These are phyloP conservation scores for Linanthus parryae DNA, from an alignment of 148 eudicot genomes.

Conservation along the genomic window DNA sequence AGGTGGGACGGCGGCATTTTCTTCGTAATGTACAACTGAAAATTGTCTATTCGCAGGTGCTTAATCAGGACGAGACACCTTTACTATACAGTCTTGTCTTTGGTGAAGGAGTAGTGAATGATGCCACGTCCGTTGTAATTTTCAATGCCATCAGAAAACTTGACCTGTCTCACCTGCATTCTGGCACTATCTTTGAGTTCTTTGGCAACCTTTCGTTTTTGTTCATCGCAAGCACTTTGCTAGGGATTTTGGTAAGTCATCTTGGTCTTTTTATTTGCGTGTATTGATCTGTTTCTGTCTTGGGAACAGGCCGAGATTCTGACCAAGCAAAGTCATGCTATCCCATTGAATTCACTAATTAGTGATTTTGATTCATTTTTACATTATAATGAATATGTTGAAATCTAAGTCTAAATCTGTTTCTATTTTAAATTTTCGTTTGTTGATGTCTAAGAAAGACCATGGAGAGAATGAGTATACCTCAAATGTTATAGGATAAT, in stretches of 20 bases:
- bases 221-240: conserved; percentile 59
- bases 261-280: background rate
- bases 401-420: background rate
- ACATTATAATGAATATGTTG: background rate
- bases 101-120: conserved; percentile 92
- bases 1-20: too few species aligned
- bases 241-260: conserved; percentile 53
- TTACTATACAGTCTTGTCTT: conserved; percentile 74
- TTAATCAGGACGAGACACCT: conserved; percentile 81
- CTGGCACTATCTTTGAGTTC: conserved; percentile 34
- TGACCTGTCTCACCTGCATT: conserved; percentile 36
- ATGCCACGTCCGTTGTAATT: conserved; percentile 84
- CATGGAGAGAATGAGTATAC: too few species aligned
- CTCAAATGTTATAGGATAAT: too few species aligned
- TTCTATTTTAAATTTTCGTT: background rate
- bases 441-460: background rate
- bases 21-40: too few species aligned
- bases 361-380: background rate
- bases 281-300: background rate
- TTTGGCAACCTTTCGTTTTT: conserved; percentile 44
- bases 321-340: background rate
- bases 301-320: background rate
- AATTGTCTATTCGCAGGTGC: conserved; percentile 50
- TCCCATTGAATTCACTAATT: background rate
- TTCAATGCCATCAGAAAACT: conserved; percentile 71